Conservation (phyloP, 768 basidiomycete species). For the Russula virescens region DNA sequence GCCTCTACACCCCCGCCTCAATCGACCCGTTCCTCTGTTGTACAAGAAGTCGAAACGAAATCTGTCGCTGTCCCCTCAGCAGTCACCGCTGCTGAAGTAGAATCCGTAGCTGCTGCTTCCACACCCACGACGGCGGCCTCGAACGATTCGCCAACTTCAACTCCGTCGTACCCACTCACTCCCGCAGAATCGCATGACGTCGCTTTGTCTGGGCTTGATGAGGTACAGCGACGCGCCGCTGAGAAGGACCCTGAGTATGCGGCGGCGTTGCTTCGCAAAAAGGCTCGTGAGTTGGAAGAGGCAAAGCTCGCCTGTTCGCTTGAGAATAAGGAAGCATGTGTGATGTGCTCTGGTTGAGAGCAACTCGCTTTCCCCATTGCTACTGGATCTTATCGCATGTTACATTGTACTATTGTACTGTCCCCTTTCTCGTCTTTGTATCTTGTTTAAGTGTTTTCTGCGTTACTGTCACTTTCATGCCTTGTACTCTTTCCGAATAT, state of each 20-base stretch:
- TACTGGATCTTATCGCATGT: too few relatives aligned
- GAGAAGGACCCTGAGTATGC: constrained; percentile 69
- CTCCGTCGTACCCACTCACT: constrained; percentile 27
- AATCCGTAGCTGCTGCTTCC: neutral
- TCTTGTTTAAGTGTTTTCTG: too few relatives aligned
- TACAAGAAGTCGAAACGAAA: neutral
- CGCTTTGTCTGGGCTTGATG: constrained; percentile 40
- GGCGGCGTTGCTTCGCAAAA: constrained; percentile 65
- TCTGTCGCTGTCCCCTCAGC: neutral
- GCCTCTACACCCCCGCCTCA: neutral
- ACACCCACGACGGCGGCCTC: constrained; percentile 22
- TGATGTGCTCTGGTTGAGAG: constrained; percentile 81
- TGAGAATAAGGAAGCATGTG: constrained; percentile 90
- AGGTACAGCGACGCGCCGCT: constrained; percentile 47
- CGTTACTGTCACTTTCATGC: too few relatives aligned
- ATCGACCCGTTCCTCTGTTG: constrained; percentile 4
- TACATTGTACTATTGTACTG: too few relatives aligned
- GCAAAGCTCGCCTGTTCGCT: constrained; percentile 78
- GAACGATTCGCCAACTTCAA: constrained; percentile 29
- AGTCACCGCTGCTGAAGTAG: neutral
- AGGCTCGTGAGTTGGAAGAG: constrained; percentile 71
- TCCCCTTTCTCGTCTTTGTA: too few relatives aligned
- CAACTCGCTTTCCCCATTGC: too few relatives aligned
- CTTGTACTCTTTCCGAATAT: too few relatives aligned
- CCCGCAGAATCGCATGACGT: constrained; percentile 21